phyloP scores from a whole-genome alignment of 2,329 filamentous ascomycete genomes.

The Ophiostoma quercus region DNA sequence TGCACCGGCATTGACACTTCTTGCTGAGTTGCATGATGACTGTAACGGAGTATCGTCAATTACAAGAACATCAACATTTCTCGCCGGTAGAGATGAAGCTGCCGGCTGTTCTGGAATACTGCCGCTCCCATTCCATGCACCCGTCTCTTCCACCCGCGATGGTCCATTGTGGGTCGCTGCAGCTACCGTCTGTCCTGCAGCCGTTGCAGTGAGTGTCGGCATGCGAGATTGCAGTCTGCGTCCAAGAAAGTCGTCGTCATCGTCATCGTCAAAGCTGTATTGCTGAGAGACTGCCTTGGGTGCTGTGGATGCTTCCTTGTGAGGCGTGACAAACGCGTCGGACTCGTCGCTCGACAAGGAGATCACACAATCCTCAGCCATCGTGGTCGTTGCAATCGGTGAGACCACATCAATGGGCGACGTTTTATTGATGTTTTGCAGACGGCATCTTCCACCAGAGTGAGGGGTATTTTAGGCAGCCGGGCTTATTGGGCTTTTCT shows the following conservation, averaged over 20 bases:
- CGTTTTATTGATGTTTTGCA: background rate
- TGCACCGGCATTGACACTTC: background rate
- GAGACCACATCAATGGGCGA: background rate
- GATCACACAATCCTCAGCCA: conserved; percentile 20
- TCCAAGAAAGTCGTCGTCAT: background rate
- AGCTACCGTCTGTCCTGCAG: background rate
- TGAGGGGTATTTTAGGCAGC: background rate
- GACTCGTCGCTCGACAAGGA: conserved; percentile 23
- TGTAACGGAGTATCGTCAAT: conserved; percentile 16
- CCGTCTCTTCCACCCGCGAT: background rate
- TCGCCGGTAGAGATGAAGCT: background rate
- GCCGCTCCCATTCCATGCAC: background rate
- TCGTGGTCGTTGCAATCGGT: background rate
- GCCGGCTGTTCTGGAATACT: background rate
- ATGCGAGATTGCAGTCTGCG: background rate
- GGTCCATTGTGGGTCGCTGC: background rate
- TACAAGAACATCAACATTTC: conserved; percentile 9
- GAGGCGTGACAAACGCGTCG: conserved; percentile 10
- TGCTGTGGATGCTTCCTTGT: conserved; percentile 5
- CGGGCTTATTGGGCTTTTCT: background rate
- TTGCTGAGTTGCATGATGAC: background rate
- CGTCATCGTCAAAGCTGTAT: background rate
- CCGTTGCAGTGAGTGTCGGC: background rate
- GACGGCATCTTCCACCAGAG: background rate
- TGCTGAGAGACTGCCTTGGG: no score